phyloP scores from a whole-genome alignment of 2,329 filamentous ascomycete species.

The Nigrograna mackinnonii region DNA sequence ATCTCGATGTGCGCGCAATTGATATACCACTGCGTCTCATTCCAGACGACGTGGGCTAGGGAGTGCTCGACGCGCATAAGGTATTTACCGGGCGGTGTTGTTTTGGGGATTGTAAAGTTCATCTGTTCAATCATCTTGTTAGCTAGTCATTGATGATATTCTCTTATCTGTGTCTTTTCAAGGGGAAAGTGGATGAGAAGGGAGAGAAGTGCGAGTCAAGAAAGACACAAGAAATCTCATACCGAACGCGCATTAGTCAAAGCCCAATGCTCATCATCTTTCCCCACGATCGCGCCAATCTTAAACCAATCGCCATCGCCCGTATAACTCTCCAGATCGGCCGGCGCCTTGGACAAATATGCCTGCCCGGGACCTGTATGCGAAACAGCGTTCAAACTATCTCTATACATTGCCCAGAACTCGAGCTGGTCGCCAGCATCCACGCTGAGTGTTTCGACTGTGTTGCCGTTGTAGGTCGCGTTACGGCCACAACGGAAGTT shows the following conservation, averaged over 20 bases:
- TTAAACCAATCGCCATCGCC: constrained; percentile 1
- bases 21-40: constrained; percentile 16
- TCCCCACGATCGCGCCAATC: background rate
- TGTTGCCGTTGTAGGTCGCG: constrained; percentile 4
- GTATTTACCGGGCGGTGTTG: constrained; percentile 14
- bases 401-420: constrained; percentile 3
- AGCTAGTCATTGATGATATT: too few relatives aligned
- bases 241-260: too few relatives aligned
- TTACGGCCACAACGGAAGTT: constrained; percentile 16
- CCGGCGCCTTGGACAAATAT: background rate
- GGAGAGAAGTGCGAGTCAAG: too few relatives aligned
- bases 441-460: background rate
- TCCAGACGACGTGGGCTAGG: constrained; percentile 6
- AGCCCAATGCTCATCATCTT: constrained; percentile 10
- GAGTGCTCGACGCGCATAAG: constrained; percentile 13
- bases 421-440: background rate
- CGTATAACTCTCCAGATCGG: background rate
- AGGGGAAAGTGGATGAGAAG: too few relatives aligned
- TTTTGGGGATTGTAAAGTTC: constrained; percentile 14
- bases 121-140: constrained; percentile 4
- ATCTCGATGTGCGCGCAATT: constrained; percentile 15
- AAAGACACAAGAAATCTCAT: too few relatives aligned
- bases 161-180: too few relatives aligned
- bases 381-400: background rate
- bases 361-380: background rate